Conservation (phyloP, 2,329 filamentous ascomycete species). For the Periconia digitata region DNA sequence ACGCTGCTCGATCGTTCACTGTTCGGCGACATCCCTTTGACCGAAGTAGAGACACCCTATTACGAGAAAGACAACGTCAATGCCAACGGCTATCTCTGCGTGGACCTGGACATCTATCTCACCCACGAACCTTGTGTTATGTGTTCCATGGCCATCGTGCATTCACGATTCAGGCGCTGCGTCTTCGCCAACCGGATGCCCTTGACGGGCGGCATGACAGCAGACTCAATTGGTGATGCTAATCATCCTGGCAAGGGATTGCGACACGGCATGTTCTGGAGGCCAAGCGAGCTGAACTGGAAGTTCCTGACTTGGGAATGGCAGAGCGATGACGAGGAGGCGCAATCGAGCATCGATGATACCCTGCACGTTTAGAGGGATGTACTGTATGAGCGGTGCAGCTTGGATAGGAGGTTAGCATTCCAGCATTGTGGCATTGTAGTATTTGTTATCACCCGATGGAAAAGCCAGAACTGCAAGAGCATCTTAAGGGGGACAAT, state of each 20-base stretch:
- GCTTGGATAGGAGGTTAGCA: constrained; percentile 10
- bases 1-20: constrained; percentile 44
- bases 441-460: not conserved
- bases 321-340: constrained; percentile 38
- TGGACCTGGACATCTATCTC: constrained; percentile 88
- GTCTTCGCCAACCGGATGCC: constrained; percentile 80
- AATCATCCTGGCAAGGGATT: constrained; percentile 27
- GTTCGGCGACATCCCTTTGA: constrained; percentile 69
- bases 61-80: constrained; percentile 64
- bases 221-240: constrained; percentile 54
- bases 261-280: constrained; percentile 66
- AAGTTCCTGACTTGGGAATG: constrained; percentile 81
- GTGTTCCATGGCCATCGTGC: constrained; percentile 94
- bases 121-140: constrained; percentile 96
- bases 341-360: constrained; percentile 18
- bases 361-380: constrained; percentile 33
- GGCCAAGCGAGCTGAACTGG: constrained; percentile 77
- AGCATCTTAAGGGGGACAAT: not conserved
- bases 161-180: constrained; percentile 86
- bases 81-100: constrained; percentile 86
- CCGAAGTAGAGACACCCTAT: constrained; percentile 64
- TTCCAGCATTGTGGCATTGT: not conserved
- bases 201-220: constrained; percentile 77
- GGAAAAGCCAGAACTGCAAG: not conserved
- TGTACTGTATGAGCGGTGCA: not conserved